Percentiles rank a stretch among this genome's conserved stretches.
Evolutionary conservation across 2,329 filamentous ascomycete genomes (phyloP).

Genomic region (Aspergillus arachidicola): DNA sequence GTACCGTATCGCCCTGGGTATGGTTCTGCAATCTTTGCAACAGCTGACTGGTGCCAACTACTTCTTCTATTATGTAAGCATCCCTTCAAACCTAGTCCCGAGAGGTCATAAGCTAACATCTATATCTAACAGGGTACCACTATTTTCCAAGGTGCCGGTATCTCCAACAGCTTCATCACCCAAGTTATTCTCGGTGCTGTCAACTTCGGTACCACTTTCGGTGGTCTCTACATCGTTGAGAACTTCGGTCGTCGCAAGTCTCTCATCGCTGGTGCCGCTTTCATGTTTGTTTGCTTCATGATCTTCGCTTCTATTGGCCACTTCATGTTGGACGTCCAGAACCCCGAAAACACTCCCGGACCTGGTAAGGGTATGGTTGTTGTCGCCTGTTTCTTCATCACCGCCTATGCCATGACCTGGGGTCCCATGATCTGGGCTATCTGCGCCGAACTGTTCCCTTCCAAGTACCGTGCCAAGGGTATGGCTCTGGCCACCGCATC

Average conservation of each 20-base stretch:
- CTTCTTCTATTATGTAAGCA: conserved; percentile 57
- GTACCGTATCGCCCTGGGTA: conserved; percentile 47
- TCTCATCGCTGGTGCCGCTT: conserved; percentile 65
- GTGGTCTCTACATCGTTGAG: conserved; percentile 70
- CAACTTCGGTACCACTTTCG: conserved; percentile 68
- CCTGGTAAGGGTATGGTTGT: conserved; percentile 71
- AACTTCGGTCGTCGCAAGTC: conserved; percentile 69
- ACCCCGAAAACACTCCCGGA: conserved; percentile 48
- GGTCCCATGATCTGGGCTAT: conserved; percentile 61
- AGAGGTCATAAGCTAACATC: conserved; percentile 14
- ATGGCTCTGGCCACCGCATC: conserved; percentile 79
- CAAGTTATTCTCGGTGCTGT: conserved; percentile 68
- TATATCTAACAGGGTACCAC: conserved; percentile 38
- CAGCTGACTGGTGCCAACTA: conserved; percentile 51
- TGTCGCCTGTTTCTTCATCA: conserved; percentile 72
- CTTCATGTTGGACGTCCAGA: conserved; percentile 38
- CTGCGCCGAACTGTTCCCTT: conserved; percentile 46
- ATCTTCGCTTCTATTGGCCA: conserved; percentile 64
- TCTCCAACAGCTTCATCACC: conserved; percentile 64
- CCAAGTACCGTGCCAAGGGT: conserved; percentile 65
- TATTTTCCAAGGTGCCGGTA: conserved; percentile 64
- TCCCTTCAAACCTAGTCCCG: too few species aligned
- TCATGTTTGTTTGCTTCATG: conserved; percentile 67
- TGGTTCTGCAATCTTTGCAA: conserved; percentile 47
- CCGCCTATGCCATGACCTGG: conserved; percentile 69